phyloP scores from a whole-genome alignment of 1,284 basidiomycete species.

The Uromyces viciae-fabae region DNA sequence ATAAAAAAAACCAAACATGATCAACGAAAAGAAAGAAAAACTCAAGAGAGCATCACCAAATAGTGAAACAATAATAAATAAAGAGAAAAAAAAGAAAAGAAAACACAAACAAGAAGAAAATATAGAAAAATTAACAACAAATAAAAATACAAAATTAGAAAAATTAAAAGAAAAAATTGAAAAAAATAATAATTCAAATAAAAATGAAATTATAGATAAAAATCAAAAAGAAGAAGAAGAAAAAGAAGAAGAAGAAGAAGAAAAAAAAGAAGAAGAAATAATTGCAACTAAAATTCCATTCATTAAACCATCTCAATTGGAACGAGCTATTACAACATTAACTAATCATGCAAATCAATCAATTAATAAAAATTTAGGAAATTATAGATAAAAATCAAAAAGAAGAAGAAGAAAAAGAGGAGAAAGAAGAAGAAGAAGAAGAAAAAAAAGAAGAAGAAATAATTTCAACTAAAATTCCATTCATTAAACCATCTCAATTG shows the following conservation, averaged over 20 bases:
- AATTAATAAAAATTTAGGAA: slow-evolving; percentile 60
- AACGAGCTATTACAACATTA: slow-evolving; percentile 72
- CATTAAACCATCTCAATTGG: slow-evolving; percentile 70
- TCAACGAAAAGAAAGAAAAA: no score
- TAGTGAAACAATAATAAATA: background rate
- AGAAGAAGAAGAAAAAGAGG: background rate
- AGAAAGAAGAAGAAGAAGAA: background rate
- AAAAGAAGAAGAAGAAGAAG: background rate
- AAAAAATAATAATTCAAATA: background rate
- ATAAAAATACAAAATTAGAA: background rate
- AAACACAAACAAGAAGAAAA: background rate
- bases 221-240: background rate
- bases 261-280: background rate
- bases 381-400: background rate
- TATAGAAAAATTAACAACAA: background rate
- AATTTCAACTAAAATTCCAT: slow-evolving; percentile 20
- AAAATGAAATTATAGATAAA: background rate
- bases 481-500: slow-evolving; percentile 69
- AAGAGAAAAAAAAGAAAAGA: background rate
- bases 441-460: background rate
- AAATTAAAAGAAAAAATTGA: background rate
- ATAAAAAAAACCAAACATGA: no score
- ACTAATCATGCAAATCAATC: slow-evolving; percentile 61
- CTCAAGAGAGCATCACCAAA: no score
- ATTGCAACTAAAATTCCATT: slow-evolving; percentile 33